Evolutionary conservation across 805 yeast species (phyloP).

Genomic region (Lachancea kluyveri): DNA sequence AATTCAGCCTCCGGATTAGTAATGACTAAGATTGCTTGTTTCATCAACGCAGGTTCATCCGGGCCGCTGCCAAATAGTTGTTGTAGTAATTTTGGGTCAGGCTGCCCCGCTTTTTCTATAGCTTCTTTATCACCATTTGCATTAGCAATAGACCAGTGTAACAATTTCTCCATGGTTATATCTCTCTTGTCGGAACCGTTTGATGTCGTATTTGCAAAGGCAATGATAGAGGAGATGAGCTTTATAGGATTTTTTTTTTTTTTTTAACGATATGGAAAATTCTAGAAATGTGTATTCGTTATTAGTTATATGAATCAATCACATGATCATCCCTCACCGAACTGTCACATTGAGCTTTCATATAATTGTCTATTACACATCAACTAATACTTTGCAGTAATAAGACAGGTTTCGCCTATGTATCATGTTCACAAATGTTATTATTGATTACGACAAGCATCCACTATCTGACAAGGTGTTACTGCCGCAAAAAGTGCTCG

Average conservation of each 20-base stretch:
- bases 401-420: too few species aligned
- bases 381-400: too few species aligned
- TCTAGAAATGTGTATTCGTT: too few species aligned
- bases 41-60: slow-evolving; percentile 89
- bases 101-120: slow-evolving; percentile 52
- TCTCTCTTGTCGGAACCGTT: neutral
- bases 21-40: slow-evolving; percentile 59
- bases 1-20: slow-evolving; percentile 49
- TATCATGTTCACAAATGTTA: slow-evolving; percentile 1
- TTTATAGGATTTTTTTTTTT: too few species aligned
- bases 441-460: neutral
- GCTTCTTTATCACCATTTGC: slow-evolving; percentile 69
- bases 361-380: too few species aligned
- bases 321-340: too few species aligned
- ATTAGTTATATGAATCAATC: too few species aligned
- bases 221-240: too few species aligned
- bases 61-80: slow-evolving; percentile 74
- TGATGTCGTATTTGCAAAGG: too few species aligned
- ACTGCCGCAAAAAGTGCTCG: slow-evolving; percentile 5
- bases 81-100: slow-evolving; percentile 73
- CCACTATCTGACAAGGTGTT: slow-evolving; percentile 6
- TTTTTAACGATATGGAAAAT: too few species aligned
- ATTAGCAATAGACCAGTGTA: slow-evolving; percentile 88
- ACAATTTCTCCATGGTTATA: slow-evolving; percentile 69
- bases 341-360: too few species aligned